Evolutionary conservation across 2,329 filamentous ascomycete genomes (phyloP).

Genomic region (Microdochium paspali): DNA sequence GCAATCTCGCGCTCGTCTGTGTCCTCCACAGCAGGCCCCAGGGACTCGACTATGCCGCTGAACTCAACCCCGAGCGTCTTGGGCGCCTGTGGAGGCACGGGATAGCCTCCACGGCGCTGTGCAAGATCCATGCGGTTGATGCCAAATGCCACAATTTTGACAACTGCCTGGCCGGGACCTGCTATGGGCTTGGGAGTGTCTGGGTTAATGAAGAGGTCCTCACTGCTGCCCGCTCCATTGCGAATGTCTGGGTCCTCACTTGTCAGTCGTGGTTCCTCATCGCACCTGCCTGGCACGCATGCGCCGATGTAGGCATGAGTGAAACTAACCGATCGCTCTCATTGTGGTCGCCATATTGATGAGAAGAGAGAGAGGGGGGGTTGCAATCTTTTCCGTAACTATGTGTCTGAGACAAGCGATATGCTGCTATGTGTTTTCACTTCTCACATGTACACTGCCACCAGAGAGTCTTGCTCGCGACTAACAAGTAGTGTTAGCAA

Average conservation of each 20-base stretch:
- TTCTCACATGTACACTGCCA: too few species aligned
- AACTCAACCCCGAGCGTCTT: conserved; percentile 70
- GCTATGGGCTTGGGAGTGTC: conserved; percentile 40
- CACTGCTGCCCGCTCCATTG: conserved; percentile 42
- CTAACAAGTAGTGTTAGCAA: too few species aligned
- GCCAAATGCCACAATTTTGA: conserved; percentile 74
- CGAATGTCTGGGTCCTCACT: conserved; percentile 41
- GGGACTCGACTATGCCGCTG: conserved; percentile 54
- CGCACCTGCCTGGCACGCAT: too few species aligned
- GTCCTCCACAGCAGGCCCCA: conserved; percentile 31
- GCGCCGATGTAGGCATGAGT: too few species aligned
- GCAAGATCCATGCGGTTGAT: conserved; percentile 80
- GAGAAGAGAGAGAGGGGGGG: too few species aligned
- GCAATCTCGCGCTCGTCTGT: conserved; percentile 46
- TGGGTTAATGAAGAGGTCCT: conserved; percentile 50
- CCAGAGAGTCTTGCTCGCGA: too few species aligned
- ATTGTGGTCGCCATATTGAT: conserved; percentile 19
- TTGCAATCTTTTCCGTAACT: too few species aligned
- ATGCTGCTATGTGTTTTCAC: too few species aligned
- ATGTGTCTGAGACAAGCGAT: too few species aligned
- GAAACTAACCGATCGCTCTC: conserved; percentile 19
- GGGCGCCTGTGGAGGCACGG: conserved; percentile 61
- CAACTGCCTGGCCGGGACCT: conserved; percentile 59
- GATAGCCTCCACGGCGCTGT: conserved; percentile 65
- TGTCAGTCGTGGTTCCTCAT: neutral